A percentile compares a stretch with the other conserved stretches of the same genome.
These are phyloP conservation scores for Orobanche coerulescens DNA, from an alignment of 257 asterid genomes.

Conservation along the genomic window DNA sequence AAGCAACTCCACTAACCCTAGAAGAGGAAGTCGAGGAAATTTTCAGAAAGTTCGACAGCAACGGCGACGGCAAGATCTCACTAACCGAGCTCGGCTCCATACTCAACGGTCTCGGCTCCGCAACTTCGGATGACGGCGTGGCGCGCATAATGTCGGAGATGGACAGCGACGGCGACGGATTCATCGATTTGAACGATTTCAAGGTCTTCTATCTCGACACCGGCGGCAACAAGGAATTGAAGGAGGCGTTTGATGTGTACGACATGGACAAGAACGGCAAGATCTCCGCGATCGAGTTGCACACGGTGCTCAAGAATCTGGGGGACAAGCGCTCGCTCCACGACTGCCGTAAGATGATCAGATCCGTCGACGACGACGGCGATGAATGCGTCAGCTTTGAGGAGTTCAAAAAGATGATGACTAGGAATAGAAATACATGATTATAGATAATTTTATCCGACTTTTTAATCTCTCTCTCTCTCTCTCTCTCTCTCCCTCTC, in stretches of 20 bases:
- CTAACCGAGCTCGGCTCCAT: slow-evolving; percentile 25
- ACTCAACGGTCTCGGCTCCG: slow-evolving; percentile 37
- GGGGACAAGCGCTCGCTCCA: slow-evolving; percentile 72
- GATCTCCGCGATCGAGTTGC: slow-evolving; percentile 68
- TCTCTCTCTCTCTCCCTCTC: too few species aligned
- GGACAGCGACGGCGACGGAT: slow-evolving; percentile 85
- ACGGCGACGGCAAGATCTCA: slow-evolving; percentile 36
- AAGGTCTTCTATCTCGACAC: slow-evolving; percentile 46
- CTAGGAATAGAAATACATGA: too few species aligned
- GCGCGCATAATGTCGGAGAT: slow-evolving; percentile 60
- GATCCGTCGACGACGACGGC: slow-evolving; percentile 76
- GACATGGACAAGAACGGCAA: slow-evolving; percentile 79
- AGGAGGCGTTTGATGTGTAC: slow-evolving; percentile 68
- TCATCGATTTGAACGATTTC: slow-evolving; percentile 72
- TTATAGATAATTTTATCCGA: too few species aligned
- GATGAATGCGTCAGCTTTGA: slow-evolving; percentile 84
- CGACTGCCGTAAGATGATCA: slow-evolving; percentile 72
- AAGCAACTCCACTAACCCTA: slow-evolving; percentile 15
- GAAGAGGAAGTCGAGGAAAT: slow-evolving; percentile 32
- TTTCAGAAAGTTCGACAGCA: slow-evolving; percentile 34
- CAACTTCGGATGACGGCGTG: slow-evolving; percentile 48
- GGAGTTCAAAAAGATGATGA: slow-evolving; percentile 88
- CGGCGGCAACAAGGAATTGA: slow-evolving; percentile 47
- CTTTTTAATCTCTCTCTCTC: too few species aligned
- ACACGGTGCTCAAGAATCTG: slow-evolving; percentile 47